Evolutionary conservation across 768 basidiomycete genomes (phyloP), one percentile per base, ranked within the genome.

Genomic region (Hysterangium stoloniferum): DNA sequence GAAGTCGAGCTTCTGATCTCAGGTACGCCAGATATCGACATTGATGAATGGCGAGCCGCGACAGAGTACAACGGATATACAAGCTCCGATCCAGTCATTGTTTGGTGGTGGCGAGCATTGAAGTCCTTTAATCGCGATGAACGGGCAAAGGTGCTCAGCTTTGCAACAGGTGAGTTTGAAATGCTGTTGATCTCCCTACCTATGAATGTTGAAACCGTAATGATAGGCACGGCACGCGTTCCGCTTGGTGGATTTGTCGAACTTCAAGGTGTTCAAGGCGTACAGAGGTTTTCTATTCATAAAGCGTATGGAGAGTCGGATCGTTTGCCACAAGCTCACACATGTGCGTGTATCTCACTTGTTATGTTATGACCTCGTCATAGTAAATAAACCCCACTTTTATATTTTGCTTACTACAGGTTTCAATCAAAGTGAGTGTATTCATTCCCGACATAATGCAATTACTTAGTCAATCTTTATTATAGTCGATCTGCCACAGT

Each of bases 41-140:
- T 97, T 1, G 96, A 99, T 63, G 96, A 98, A 66, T 94, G 92
- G 91, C 80, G 89, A 47, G 82, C 86, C 13, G 88, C 89, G 11
- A 93, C 89, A 2, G 91, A 93, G 61, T 91, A 93, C 68, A 89
- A 84, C 55, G 87, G 89, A 41, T 92, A 90, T 64, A 79, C 76
- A 5, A 78, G 85, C 59, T 87, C 86, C 2, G 94, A 99, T 64
- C 90, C 95, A 5, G 93, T 95, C 60, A 93, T 98, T 53, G 84
- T 89, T 25, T 99, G 94, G 94, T 97, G 92, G 86, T 99, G 96
- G 96, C 79, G 96, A 57, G 95, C 95, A 1, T 77, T 99, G 36
- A 92, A 98, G 67, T 95, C 92, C 7, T 97, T 97, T 71, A 91
- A 87, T 57, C 86, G 95, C 29, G 94, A 97, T 59, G 96, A 99